A percentile compares a stretch with the other conserved stretches of the same genome.
These are phyloP conservation scores for Phytophthora lateralis DNA, from an alignment of 352 stramenopile species.

Conservation along the genomic window DNA sequence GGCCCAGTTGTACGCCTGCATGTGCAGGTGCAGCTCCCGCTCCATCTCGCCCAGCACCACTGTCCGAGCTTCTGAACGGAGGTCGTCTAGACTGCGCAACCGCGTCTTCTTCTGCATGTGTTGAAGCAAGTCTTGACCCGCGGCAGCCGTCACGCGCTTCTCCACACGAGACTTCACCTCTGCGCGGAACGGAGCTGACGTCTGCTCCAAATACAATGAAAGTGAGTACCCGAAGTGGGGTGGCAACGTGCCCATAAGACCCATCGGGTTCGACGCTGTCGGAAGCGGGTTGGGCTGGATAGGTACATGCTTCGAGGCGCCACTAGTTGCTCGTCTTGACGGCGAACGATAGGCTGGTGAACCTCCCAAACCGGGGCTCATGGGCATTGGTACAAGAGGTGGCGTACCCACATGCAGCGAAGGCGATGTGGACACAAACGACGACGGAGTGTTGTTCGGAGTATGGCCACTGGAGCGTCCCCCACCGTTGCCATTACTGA, in stretches of 20 bases:
- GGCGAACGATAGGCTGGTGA: conserved; percentile 32
- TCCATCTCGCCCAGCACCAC: conserved; percentile 76
- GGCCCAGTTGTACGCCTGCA: conserved; percentile 74
- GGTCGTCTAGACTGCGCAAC: conserved; percentile 68
- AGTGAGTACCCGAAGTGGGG: conserved; percentile 70
- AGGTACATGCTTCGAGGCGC: conserved; percentile 56
- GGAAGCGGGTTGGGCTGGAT: conserved; percentile 82
- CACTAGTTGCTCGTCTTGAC: conserved; percentile 22
- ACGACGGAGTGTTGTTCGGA: conserved; percentile 26
- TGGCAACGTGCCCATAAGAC: conserved; percentile 53
- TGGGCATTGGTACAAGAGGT: conserved; percentile 25
- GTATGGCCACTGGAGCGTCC: conserved; percentile 16
- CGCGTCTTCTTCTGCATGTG: conserved; percentile 89
- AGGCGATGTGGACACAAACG: conserved; percentile 28
- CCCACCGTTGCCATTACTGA: conserved; percentile 34
- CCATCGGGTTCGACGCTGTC: conserved; percentile 74
- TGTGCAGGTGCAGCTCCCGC: conserved; percentile 71
- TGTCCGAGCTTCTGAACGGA: conserved; percentile 66
- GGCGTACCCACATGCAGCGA: conserved; percentile 26
- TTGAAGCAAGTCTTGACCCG: conserved; percentile 74
- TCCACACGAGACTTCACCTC: conserved; percentile 79
- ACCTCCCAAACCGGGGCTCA: conserved; percentile 19
- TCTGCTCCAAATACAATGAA: conserved; percentile 78
- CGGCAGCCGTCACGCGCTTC: conserved; percentile 73
- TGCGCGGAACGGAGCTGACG: conserved; percentile 61